Evolutionary conservation across 331 rosid genomes (phyloP).

Genomic region (Prunus yedoensis): DNA sequence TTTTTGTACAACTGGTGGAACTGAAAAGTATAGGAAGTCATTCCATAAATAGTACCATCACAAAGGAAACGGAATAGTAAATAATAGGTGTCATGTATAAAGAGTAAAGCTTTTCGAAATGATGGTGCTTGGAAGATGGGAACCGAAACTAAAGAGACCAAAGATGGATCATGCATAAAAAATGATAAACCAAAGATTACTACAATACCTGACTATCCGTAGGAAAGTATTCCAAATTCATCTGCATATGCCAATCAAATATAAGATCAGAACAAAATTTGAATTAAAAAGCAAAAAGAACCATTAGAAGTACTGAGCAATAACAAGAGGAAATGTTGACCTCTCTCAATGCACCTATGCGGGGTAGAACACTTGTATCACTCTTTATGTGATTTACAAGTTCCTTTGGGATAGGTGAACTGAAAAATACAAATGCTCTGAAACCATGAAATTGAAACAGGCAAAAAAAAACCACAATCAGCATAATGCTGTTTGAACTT

Average conservation of each 20-base stretch:
- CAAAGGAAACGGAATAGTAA: too few relatives aligned
- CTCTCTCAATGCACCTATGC: conserved; percentile 92
- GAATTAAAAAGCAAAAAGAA: background rate
- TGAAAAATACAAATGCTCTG: conserved; percentile 86
- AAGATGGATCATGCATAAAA: background rate
- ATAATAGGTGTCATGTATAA: too few relatives aligned
- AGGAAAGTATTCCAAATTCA: conserved; percentile 94
- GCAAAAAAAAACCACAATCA: conserved; percentile 20
- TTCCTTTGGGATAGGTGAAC: conserved; percentile 80
- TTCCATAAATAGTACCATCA: too few relatives aligned
- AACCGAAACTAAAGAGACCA: background rate
- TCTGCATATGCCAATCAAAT: conserved; percentile 50
- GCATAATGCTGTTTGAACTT: conserved; percentile 11
- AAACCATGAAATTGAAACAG: conserved; percentile 18
- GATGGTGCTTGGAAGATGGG: background rate
- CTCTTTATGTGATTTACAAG: conserved; percentile 76
- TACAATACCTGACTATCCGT: conserved; percentile 77
- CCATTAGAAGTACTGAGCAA: conserved; percentile 15
- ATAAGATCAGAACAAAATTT: conserved; percentile 7
- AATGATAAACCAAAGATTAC: conserved; percentile 15
- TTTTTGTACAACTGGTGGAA: too few relatives aligned
- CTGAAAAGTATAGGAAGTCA: too few relatives aligned
- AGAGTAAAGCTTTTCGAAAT: too few relatives aligned
- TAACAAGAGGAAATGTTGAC: conserved; percentile 36
- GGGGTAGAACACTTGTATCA: conserved; percentile 91